phyloP scores from a whole-genome alignment of 1,139 yeast genomes.

The Debaryomyces coudertii region DNA sequence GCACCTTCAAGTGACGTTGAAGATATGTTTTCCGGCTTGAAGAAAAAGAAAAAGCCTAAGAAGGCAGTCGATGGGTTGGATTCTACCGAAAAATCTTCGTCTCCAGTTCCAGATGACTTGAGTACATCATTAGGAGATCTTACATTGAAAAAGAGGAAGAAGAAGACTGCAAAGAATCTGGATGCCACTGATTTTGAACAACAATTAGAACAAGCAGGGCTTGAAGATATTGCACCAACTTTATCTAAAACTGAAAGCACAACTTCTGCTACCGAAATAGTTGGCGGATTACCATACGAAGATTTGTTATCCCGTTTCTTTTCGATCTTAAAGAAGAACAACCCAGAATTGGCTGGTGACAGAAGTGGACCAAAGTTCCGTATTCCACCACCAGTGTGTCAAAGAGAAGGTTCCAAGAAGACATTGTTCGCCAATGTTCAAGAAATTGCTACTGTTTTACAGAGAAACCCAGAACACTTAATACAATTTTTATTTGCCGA shows the following conservation, averaged over 20 bases:
- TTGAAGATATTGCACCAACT: conserved; percentile 52
- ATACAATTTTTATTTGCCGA: conserved; percentile 97
- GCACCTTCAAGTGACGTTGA: conserved; percentile 38
- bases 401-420: conserved; percentile 97
- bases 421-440: conserved; percentile 95
- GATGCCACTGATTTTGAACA: conserved; percentile 82
- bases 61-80: conserved; percentile 40
- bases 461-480: conserved; percentile 95
- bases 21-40: conserved; percentile 58
- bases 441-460: conserved; percentile 91
- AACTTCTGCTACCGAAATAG: conserved; percentile 34
- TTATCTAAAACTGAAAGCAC: conserved; percentile 24
- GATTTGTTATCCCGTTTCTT: conserved; percentile 83
- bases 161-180: conserved; percentile 62
- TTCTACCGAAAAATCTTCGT: conserved; percentile 35
- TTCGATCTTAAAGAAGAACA: conserved; percentile 81
- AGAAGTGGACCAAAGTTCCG: conserved; percentile 90
- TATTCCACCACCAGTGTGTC: conserved; percentile 96
- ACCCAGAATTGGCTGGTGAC: conserved; percentile 98
- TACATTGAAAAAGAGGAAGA: conserved; percentile 84
- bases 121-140: conserved; percentile 72
- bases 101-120: conserved; percentile 55
- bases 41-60: conserved; percentile 55
- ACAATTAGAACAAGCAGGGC: conserved; percentile 88
- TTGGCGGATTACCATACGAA: conserved; percentile 73